These are phyloP conservation scores for Lasiodiplodia sp. DNA, from an alignment of 2,329 filamentous ascomycete species.

Conservation along the genomic window DNA sequence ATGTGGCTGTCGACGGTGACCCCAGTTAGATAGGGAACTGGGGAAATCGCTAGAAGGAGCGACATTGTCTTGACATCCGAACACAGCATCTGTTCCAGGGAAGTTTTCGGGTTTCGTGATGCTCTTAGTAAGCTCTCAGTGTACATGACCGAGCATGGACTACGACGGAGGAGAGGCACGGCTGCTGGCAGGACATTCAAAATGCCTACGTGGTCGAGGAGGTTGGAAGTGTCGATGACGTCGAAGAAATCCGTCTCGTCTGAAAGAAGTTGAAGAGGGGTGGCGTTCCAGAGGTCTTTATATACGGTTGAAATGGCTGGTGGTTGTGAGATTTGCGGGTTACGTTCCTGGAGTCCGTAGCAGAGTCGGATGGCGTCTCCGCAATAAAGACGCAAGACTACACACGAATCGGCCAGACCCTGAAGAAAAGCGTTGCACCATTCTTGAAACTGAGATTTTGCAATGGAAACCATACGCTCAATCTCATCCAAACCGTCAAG, in stretches of 20 bases:
- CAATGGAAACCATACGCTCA: conserved; percentile 40
- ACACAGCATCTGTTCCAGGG: conserved; percentile 52
- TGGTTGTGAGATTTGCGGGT: conserved; percentile 34
- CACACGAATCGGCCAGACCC: conserved; percentile 32
- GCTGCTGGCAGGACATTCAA: conserved; percentile 58
- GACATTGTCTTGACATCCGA: conserved; percentile 56
- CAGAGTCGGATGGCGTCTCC: conserved; percentile 61
- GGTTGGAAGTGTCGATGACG: conserved; percentile 62
- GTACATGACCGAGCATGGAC: conserved; percentile 57
- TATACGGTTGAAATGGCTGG: conserved; percentile 54
- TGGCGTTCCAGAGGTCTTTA: conserved; percentile 54
- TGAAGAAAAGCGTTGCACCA: conserved; percentile 55
- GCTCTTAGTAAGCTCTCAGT: conserved; percentile 54
- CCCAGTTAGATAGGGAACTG: background rate
- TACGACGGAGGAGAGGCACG: conserved; percentile 55
- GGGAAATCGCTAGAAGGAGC: conserved; percentile 50
- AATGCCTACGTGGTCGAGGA: conserved; percentile 53
- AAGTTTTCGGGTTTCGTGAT: conserved; percentile 37
- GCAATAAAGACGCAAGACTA: conserved; percentile 55
- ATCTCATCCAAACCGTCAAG: conserved; percentile 12
- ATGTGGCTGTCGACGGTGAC: conserved; percentile 11
- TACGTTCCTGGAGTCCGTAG: conserved; percentile 57
- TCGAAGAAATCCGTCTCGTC: conserved; percentile 54
- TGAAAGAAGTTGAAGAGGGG: conserved; percentile 46
- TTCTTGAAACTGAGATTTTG: conserved; percentile 55